A percentile compares a stretch with the other conserved stretches of the same genome.
These are phyloP conservation scores for Litsea cubeba DNA, from an alignment of 164 flowering plant genomes.

Conservation along the genomic window DNA sequence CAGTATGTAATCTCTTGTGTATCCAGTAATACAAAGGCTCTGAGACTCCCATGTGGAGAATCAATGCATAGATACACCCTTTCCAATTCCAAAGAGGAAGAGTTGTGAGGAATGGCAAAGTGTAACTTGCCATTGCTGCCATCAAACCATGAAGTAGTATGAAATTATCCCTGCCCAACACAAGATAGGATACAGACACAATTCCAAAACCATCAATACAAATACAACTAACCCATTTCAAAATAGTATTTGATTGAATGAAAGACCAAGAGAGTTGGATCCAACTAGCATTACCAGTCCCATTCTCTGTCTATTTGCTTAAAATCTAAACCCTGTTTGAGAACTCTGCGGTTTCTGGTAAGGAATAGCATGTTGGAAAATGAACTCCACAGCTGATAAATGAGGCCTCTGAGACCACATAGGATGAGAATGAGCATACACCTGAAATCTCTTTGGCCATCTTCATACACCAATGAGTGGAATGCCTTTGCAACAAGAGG, in stretches of 20 bases:
- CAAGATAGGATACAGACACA: neutral
- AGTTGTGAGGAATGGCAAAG: slow-evolving; percentile 32
- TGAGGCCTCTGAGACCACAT: slow-evolving; percentile 39
- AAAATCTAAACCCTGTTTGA: slow-evolving; percentile 52
- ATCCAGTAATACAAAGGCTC: slow-evolving; percentile 75
- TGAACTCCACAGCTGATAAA: slow-evolving; percentile 51
- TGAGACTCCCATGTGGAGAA: slow-evolving; percentile 60
- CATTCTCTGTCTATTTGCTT: slow-evolving; percentile 79
- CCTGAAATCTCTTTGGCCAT: slow-evolving; percentile 29
- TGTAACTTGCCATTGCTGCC: slow-evolving; percentile 37
- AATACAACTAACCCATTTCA: neutral
- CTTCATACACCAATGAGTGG: slow-evolving; percentile 27
- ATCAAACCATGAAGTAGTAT: slow-evolving; percentile 60
- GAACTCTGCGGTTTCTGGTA: slow-evolving; percentile 41
- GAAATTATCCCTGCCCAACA: slow-evolving; percentile 69
- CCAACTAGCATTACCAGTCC: slow-evolving; percentile 53
- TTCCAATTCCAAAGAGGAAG: slow-evolving; percentile 59
- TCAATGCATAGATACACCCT: slow-evolving; percentile 40
- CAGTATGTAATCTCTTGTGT: slow-evolving; percentile 50
- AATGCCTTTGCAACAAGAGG: slow-evolving; percentile 53
- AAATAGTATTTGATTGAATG: neutral
- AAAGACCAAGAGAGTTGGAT: neutral
- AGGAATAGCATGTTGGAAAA: slow-evolving; percentile 52
- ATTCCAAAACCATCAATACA: neutral
- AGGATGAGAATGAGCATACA: slow-evolving; percentile 56